phyloP scores from a whole-genome alignment of 805 yeast genomes.

The Limtongia smithiae region DNA sequence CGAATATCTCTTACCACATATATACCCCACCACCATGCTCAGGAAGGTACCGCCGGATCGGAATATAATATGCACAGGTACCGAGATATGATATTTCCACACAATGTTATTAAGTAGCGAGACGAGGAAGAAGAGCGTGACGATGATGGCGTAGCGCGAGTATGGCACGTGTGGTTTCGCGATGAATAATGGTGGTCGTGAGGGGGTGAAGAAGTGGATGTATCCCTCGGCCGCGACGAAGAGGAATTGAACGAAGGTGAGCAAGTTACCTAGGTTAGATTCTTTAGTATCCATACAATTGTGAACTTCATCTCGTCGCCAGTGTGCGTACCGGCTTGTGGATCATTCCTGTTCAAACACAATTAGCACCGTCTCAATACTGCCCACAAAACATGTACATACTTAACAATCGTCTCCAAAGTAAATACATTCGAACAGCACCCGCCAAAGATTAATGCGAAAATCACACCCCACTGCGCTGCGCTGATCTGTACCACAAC shows the following conservation, averaged over 20 bases:
- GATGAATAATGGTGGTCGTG: constrained; percentile 37
- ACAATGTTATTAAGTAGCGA: constrained; percentile 57
- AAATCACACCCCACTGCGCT: constrained; percentile 30
- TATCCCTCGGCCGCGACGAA: constrained; percentile 49
- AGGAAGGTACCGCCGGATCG: constrained; percentile 62
- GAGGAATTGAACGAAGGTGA: constrained; percentile 57
- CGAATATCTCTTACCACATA: constrained; percentile 47
- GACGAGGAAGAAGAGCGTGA: constrained; percentile 49
- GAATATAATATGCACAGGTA: constrained; percentile 65
- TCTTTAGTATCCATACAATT: not conserved
- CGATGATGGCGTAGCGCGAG: constrained; percentile 45
- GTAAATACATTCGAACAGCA: constrained; percentile 70
- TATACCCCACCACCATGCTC: constrained; percentile 55
- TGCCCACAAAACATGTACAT: constrained; percentile 6
- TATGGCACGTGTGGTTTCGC: constrained; percentile 37
- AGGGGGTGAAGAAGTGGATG: constrained; percentile 38
- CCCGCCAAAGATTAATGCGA: constrained; percentile 57
- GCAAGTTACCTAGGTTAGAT: constrained; percentile 45
- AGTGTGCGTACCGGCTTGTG: constrained; percentile 16
- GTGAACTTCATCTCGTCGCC: not conserved
- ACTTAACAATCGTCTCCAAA: constrained; percentile 51
- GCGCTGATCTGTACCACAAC: constrained; percentile 6
- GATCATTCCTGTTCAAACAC: constrained; percentile 13
- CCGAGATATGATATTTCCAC: constrained; percentile 53
- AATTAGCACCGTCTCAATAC: not conserved